Evolutionary conservation across 2,329 filamentous ascomycete species (phyloP).

Genomic region (Chaetomium sp.): DNA sequence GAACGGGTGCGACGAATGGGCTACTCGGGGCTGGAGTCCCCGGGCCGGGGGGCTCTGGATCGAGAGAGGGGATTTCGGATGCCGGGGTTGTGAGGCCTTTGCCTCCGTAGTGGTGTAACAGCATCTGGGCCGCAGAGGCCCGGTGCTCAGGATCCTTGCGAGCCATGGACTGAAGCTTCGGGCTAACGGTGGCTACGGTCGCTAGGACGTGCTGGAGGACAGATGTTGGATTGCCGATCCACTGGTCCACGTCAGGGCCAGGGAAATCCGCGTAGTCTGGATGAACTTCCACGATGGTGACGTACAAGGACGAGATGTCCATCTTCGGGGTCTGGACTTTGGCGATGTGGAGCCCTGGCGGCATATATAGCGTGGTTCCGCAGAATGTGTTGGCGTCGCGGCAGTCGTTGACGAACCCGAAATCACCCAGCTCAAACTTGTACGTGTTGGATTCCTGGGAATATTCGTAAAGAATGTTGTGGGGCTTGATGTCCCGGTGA

Average conservation of each 20-base stretch:
- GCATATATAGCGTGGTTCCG: slow-evolving; percentile 17
- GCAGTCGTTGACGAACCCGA: slow-evolving; percentile 7
- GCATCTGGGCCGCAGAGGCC: slow-evolving; percentile 26
- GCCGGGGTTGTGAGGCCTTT: slow-evolving; percentile 17
- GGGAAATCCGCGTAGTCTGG: background rate
- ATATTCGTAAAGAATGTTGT: slow-evolving; percentile 3
- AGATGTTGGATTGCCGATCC: no score
- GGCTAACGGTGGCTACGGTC: no score
- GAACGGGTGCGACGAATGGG: no score
- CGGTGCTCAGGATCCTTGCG: slow-evolving; percentile 17
- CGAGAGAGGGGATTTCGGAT: background rate
- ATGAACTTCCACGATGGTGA: slow-evolving; percentile 13
- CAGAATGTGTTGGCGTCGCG: background rate
- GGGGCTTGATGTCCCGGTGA: slow-evolving; percentile 1
- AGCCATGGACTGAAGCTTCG: slow-evolving; percentile 18
- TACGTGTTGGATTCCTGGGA: background rate
- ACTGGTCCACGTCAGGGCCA: no score
- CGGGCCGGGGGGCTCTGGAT: no score
- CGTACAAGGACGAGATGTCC: slow-evolving; percentile 27
- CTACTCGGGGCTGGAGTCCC: no score
- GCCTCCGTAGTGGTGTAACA: slow-evolving; percentile 18
- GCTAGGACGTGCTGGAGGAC: no score
- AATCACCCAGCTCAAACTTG: slow-evolving; percentile 7
- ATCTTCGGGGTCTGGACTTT: slow-evolving; percentile 19
- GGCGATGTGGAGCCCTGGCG: slow-evolving; percentile 19